Evolutionary conservation across 768 basidiomycete species (phyloP).

Genomic region (Pulveroboletus ravenelii): DNA sequence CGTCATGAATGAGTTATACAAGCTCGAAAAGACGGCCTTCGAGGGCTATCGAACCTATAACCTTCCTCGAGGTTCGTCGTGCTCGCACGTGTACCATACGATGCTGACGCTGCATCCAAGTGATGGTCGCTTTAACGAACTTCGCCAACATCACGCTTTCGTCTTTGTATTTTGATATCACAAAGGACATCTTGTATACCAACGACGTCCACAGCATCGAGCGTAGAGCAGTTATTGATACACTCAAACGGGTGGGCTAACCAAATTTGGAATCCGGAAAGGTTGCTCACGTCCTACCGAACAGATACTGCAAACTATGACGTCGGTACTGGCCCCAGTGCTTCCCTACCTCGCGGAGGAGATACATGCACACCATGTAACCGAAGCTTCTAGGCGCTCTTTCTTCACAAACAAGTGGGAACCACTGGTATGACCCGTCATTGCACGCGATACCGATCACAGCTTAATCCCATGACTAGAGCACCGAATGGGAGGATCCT

Average conservation of each 20-base stretch:
- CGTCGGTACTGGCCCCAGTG: conserved; percentile 74
- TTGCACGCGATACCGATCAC: background rate
- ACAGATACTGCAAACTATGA: conserved; percentile 65
- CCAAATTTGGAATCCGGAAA: background rate
- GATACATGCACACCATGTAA: conserved; percentile 43
- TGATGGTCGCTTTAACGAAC: conserved; percentile 63
- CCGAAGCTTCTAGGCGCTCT: conserved; percentile 36
- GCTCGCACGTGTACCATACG: background rate
- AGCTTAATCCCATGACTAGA: conserved; percentile 32
- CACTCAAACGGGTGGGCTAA: conserved; percentile 58
- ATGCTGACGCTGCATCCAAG: conserved; percentile 36
- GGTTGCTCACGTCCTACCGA: background rate
- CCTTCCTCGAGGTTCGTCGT: conserved; percentile 69
- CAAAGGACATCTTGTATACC: conserved; percentile 87
- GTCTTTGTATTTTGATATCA: conserved; percentile 87
- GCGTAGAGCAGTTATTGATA: conserved; percentile 64
- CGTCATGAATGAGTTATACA: conserved; percentile 78
- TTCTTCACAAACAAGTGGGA: conserved; percentile 72
- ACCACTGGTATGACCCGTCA: conserved; percentile 48
- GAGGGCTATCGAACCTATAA: conserved; percentile 70
- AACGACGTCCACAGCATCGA: conserved; percentile 44
- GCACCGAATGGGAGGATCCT: conserved; percentile 56
- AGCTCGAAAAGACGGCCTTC: conserved; percentile 61
- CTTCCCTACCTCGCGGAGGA: conserved; percentile 91
- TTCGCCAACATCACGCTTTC: conserved; percentile 86